Evolutionary conservation across 148 eudicot genomes (phyloP), one percentile per base, ranked within the genome.

Genomic region (Dianthus caryophyllus): DNA sequence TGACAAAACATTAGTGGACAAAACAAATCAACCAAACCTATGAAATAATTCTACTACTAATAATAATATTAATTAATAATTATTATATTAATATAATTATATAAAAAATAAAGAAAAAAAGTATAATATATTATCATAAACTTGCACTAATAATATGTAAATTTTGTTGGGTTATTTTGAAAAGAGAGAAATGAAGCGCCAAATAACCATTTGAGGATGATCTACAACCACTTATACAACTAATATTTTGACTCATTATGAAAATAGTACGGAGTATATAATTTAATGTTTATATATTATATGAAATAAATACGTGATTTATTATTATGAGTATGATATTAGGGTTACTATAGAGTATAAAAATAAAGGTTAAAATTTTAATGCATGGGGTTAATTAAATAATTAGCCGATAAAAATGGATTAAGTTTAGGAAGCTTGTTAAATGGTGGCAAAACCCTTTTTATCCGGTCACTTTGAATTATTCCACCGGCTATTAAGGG

Each of bases 391-490:
- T 65, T 54, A 65, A 24, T 17, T 7, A 27, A 63, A 70, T n/a
- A 58, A 33, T 66, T 17, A 55, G 77, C 73, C 74, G 75, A 71
- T 47, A 64, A 60, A 63, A 65, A 70, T 43, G 76, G 70, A 44
- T 4, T 24, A 58, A 17, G 9, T 30, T 55, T 44, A 9, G 44
- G 67, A 64, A 65, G 50, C 27, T 47, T 20, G 4, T 24, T 48
- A 44, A 69, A 61, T 46, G 49, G 75, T 78, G 61, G 79, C 86
- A 78, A 81, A 79, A 85, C 84, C 89, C 82, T 66, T 66, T 57
- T 69, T 81, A 80, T 33, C 83, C 77, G 84, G 84, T 73, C 59
- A 82, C 74, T 15, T 20, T 29, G 56, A 61, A 26, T 18, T 46
- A 31, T 61, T 20, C 50, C 21, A 61, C 87, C 85, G 79, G 81